Evolutionary conservation across 202 grass and related monocot species (phyloP).

Genomic region (Elaeis oleifera): DNA sequence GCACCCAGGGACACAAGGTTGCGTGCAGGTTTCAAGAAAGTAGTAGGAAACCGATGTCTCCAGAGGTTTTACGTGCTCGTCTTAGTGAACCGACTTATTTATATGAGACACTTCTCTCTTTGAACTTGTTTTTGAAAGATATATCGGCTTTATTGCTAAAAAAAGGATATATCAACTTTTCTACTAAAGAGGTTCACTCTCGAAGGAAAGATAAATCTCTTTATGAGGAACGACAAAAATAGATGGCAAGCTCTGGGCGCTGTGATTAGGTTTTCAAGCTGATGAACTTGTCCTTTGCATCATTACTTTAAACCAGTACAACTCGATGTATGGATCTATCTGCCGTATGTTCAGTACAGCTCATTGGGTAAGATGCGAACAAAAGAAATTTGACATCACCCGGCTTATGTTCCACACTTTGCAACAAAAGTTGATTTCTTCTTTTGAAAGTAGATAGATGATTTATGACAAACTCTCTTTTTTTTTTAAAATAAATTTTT

Average conservation of each 20-base stretch:
- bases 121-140: too few species aligned
- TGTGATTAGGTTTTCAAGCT: neutral
- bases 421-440: too few species aligned
- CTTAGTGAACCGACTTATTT: neutral
- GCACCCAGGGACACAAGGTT: conserved; percentile 25
- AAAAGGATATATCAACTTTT: too few species aligned
- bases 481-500: too few species aligned
- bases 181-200: neutral
- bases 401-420: too few species aligned
- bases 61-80: neutral
- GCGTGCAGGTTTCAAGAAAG: conserved; percentile 21
- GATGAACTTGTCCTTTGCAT: neutral
- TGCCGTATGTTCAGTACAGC: too few species aligned
- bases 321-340: neutral
- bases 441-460: too few species aligned
- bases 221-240: too few species aligned
- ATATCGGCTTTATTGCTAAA: too few species aligned
- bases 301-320: neutral
- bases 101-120: neutral
- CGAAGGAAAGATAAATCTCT: neutral
- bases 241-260: neutral
- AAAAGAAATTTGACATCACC: too few species aligned
- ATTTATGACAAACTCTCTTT: too few species aligned
- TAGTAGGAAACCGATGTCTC: neutral
- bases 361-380: too few species aligned